Evolutionary conservation across 148 eudicot genomes (phyloP), one percentile per base, ranked within the genome.

Genomic region (Cornus florida): DNA sequence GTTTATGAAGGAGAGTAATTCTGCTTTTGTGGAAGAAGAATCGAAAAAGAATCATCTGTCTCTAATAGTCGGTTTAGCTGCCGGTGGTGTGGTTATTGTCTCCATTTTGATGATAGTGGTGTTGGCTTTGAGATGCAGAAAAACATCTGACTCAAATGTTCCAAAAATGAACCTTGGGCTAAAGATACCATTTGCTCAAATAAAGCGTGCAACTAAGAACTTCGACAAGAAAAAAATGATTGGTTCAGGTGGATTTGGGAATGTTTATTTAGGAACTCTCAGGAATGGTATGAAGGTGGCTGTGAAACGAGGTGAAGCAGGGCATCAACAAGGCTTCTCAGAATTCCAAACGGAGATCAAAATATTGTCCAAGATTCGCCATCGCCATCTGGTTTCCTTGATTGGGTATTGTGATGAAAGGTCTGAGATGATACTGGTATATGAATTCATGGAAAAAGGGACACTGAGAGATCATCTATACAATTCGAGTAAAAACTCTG

Each of bases 191-290:
- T 76, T 89, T 24, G 39, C 67, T 11, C 85, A 80, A 57, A 85
- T 90, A 76, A 64, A 76, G 28, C 71, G 70, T 43, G 88, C 84
- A 10, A 90, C 93, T 6, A 83, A 82, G 6, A 83, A 85, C 23
- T 90, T 90, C 69, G 81, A 86, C 74, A 67, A 60, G 7, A 67
- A 8, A 0, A 48, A 75, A 39, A 77, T 88, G 67, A 82, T 90
- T 19, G 93, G 93, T 43, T 83, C 78, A 70, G 93, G 93, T 0
- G 91, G 93, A 13, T 90, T 90, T 67, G 93, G 93, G 11, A 86
- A 86, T 80, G 93, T 88, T 3, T 90, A 90, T 65, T 85, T 72
- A 68, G 91, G 90, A 32, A 80, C 79, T 10, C 67, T 90, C 11
- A 62, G 32, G 39, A 73, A 67, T 28, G 89, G 88, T 16, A 5